phyloP scores from a whole-genome alignment of 2,329 filamentous ascomycete species.

The Cladosporium sp. region DNA sequence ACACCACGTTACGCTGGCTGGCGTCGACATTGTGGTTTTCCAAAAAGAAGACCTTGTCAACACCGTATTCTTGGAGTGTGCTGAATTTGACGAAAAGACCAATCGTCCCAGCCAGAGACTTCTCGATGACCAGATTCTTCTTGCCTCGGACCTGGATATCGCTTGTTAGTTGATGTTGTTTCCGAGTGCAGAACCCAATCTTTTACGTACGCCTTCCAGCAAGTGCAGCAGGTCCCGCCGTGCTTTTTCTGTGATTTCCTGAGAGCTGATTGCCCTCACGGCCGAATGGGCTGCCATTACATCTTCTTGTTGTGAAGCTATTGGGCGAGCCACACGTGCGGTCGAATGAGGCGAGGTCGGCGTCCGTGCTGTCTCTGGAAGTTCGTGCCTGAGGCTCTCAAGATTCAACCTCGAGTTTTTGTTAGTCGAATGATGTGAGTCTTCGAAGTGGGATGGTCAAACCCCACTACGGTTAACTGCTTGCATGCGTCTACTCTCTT shows the following conservation, averaged over 20 bases:
- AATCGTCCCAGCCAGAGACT: slow-evolving; percentile 81
- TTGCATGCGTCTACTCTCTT: slow-evolving; percentile 11
- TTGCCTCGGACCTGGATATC: slow-evolving; percentile 80
- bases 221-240: slow-evolving; percentile 85
- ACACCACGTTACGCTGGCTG: slow-evolving; percentile 91
- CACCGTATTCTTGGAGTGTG: slow-evolving; percentile 91
- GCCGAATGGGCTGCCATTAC: slow-evolving; percentile 37
- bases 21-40: slow-evolving; percentile 95
- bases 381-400: neutral
- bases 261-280: slow-evolving; percentile 68
- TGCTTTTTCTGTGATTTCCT: slow-evolving; percentile 74
- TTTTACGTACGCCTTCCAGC: slow-evolving; percentile 84
- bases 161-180: slow-evolving; percentile 18
- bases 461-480: slow-evolving; percentile 7
- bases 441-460: slow-evolving; percentile 8
- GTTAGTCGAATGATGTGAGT: too few species aligned
- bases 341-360: neutral
- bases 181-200: slow-evolving; percentile 10
- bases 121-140: slow-evolving; percentile 96
- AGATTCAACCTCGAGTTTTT: too few species aligned
- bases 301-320: slow-evolving; percentile 15
- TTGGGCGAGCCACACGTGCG: neutral
- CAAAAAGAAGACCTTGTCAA: slow-evolving; percentile 95
- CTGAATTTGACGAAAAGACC: slow-evolving; percentile 93
- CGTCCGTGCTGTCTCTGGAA: neutral